Conservation (phyloP, 495 filamentous ascomycete genomes). For the Lichina pygmaea region DNA sequence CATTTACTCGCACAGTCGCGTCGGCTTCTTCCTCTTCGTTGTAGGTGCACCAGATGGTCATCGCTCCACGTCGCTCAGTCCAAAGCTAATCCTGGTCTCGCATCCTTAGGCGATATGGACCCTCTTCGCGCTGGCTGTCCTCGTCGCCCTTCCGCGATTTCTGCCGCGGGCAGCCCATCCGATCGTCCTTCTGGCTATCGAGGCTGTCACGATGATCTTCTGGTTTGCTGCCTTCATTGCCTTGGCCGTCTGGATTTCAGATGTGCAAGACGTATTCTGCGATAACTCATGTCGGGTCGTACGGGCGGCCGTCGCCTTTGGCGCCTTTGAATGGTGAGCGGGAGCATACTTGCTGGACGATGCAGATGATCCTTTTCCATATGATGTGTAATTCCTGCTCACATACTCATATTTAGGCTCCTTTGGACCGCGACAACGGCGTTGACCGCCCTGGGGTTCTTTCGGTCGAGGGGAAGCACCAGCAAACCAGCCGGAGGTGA, state of each 20-base stretch:
- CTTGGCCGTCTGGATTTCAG: slow-evolving; percentile 30
- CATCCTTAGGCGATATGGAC: background rate
- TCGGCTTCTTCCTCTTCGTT: background rate
- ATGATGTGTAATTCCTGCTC: too few species aligned
- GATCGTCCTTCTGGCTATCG: slow-evolving; percentile 10
- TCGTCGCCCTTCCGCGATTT: background rate
- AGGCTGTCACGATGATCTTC: slow-evolving; percentile 49
- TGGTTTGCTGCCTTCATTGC: slow-evolving; percentile 74
- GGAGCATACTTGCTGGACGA: background rate
- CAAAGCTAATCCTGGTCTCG: background rate
- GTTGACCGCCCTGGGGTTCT: background rate
- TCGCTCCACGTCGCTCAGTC: background rate
- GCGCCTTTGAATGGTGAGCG: slow-evolving; percentile 27
- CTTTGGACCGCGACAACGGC: background rate
- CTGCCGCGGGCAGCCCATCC: background rate
- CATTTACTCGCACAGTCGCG: background rate
- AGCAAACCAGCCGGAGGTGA: background rate
- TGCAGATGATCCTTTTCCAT: background rate
- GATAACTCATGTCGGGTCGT: slow-evolving; percentile 20
- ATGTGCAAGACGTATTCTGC: slow-evolving; percentile 15
- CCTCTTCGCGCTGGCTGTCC: background rate
- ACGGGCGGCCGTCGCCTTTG: slow-evolving; percentile 25
- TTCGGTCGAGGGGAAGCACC: background rate
- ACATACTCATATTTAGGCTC: background rate
- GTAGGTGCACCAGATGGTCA: background rate